Evolutionary conservation across 305 asterid species (phyloP), one percentile per base, ranked within the genome.

Genomic region (Rubia balearica): DNA sequence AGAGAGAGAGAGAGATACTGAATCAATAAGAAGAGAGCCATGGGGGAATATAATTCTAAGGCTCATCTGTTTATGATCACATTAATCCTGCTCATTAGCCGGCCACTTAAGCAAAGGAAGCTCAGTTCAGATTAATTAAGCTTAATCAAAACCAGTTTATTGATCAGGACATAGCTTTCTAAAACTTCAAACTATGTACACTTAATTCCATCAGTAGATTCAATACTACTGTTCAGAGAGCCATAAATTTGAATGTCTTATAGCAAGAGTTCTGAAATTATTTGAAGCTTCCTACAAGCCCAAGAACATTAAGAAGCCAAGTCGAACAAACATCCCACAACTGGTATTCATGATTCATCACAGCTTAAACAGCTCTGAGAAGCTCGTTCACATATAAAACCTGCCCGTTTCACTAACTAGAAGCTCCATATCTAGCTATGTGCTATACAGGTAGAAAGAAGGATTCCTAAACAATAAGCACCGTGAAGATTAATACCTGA

Each of bases 361-460:
- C 71, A 65, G 24, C 66, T 61, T 48, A 57, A 56, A 71, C 22
- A 53, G 63, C 38, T 46, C 33, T 19, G 70, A 21, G 38, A 17
- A 10, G 65, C 38, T 22, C 6, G 51, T 33, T 49, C 57, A 64
- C 57, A 3, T 22, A 56, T 40, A 21, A 22, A 22, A 12, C 19
- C 5, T 53, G 22, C 27, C 7, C 3, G 27, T 36, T 16, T 70
- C 21, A 24, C 41, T 6, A 22, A 66, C 14, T 67, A 10, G 51
- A 1, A 27, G 42, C 76, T 22, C 71, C 11, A 65, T 19, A 55
- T 22, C 38, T 7, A 0, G 46, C 4, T 3, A 55, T 61, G 49
- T 60, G 27, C 48, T 7, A 53, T 40, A 41, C 17, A 19, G 42
- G 45, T 42, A 53, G 33, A 71, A 30, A 71, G 12, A 8, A 60